Evolutionary conservation across 2,329 filamentous ascomycete species (phyloP).

Genomic region (Lasiodiplodia hormozganensis): DNA sequence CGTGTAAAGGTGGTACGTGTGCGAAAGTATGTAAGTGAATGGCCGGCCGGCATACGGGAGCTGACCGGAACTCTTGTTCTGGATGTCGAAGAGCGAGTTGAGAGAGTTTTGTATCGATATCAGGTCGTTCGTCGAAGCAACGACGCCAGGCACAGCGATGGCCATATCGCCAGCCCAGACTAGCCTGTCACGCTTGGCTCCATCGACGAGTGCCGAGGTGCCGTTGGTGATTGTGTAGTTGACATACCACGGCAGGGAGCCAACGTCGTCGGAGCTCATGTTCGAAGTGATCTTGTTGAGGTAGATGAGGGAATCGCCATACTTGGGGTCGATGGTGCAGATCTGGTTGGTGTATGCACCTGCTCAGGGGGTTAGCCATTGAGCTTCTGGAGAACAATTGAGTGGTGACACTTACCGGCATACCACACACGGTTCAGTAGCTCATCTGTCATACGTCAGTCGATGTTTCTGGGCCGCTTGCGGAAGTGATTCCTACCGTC

Average conservation of each 20-base stretch:
- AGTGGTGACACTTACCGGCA: conserved; percentile 37
- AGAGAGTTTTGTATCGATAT: conserved; percentile 55
- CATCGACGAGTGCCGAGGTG: conserved; percentile 48
- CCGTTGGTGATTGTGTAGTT: conserved; percentile 47
- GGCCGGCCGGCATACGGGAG: conserved; percentile 59
- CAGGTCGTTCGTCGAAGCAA: conserved; percentile 51
- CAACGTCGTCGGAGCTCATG: conserved; percentile 42
- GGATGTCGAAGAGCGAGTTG: conserved; percentile 30
- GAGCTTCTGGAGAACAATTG: background rate
- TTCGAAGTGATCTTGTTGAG: conserved; percentile 31
- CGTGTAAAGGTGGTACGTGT: conserved; percentile 64
- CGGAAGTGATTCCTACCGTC: conserved; percentile 38
- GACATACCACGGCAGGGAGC: conserved; percentile 48
- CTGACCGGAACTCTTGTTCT: conserved; percentile 40
- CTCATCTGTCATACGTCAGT: conserved; percentile 41
- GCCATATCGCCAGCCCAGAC: conserved; percentile 60
- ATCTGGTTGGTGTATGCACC: conserved; percentile 50
- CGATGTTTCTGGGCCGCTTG: background rate
- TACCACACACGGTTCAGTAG: conserved; percentile 55
- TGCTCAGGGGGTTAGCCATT: background rate
- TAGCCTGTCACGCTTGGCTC: conserved; percentile 51
- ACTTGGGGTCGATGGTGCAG: conserved; percentile 46
- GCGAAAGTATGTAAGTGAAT: conserved; percentile 49
- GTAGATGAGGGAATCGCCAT: conserved; percentile 47
- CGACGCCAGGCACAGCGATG: conserved; percentile 51